Evolutionary conservation across 495 filamentous ascomycete species (phyloP), one percentile per base, ranked within the genome.

Genomic region (Apodospora peruviana): DNA sequence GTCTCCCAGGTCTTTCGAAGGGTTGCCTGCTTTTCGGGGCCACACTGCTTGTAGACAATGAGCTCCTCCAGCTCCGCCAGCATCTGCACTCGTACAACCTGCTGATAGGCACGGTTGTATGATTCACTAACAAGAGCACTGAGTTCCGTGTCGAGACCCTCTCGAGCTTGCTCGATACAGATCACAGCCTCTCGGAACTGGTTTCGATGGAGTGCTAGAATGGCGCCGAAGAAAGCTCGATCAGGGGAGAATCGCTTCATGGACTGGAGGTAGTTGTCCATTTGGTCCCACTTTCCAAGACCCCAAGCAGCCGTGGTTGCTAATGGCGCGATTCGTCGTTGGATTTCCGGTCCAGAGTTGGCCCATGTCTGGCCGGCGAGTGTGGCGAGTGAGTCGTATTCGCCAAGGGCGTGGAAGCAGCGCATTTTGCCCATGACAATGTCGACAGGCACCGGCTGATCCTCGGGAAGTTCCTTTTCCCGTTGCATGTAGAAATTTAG

Each of bases 351-450:
- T 11, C 80, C 81, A 16, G 93, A 90, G 60, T 88, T 86, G 46
- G 84, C 78, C 91, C 91, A 99, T 42, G 91, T 95, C 52, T 94
- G 88, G 55, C 95, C 86, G 0, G 90, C 89, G 27, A 99, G 77
- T 36, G 81, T 76, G 9, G 91, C 91, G 9, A 99, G 74, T 11
- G 87, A 80, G 54, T 96, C 94, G 91, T 91, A 99, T 64, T 99
- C 93, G 36, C 93, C 94, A 25, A 99, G 78, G 24, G 93, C 93
- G 60, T 99, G 94, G 35, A 96, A 70, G 78, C 93, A 99, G 16
- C 94, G 85, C 93, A 99, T 99, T 68, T 98, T 97, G 51, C 93
- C 93, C 90, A 97, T 96, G 4, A 91, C 91, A 27, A 96, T 84
- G 45, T 96, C 91, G 52, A 97, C 86, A 0, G 86, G 87, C 5